Percentiles rank a stretch among this genome's conserved stretches.
These are phyloP conservation scores for Aspergillus felis DNA, from an alignment of 2,329 filamentous ascomycete genomes.

Conservation along the genomic window DNA sequence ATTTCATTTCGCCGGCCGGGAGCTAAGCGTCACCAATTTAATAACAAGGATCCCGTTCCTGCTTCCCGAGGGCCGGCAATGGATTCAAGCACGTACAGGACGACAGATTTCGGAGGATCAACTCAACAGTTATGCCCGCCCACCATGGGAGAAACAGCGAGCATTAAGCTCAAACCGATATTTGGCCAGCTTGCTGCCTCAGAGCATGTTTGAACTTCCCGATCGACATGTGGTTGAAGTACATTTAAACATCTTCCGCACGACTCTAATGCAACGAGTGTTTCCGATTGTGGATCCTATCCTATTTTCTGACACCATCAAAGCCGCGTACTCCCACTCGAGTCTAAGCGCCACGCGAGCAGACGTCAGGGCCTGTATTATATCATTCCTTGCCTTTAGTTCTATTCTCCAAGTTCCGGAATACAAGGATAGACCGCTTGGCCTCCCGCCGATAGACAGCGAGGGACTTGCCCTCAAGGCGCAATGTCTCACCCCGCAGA, in stretches of 20 bases:
- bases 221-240: slow-evolving; percentile 26
- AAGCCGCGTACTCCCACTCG: slow-evolving; percentile 40
- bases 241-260: slow-evolving; percentile 29
- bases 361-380: slow-evolving; percentile 45
- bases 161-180: slow-evolving; percentile 18
- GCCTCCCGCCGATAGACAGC: slow-evolving; percentile 30
- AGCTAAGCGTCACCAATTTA: slow-evolving; percentile 46
- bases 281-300: slow-evolving; percentile 50
- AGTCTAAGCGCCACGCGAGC: slow-evolving; percentile 22
- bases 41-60: slow-evolving; percentile 50
- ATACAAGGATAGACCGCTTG: not conserved
- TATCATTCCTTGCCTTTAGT: slow-evolving; percentile 46
- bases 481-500: slow-evolving; percentile 41
- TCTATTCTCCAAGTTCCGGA: slow-evolving; percentile 20
- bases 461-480: slow-evolving; percentile 42
- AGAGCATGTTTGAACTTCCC: slow-evolving; percentile 34
- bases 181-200: slow-evolving; percentile 17
- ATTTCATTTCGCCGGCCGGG: slow-evolving; percentile 47
- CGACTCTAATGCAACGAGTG: slow-evolving; percentile 38
- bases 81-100: slow-evolving; percentile 48
- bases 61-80: slow-evolving; percentile 45
- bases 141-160: slow-evolving; percentile 36
- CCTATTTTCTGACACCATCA: slow-evolving; percentile 46
- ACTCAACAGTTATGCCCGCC: slow-evolving; percentile 18
- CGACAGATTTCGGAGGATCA: slow-evolving; percentile 30